Evolutionary conservation across 2,329 filamentous ascomycete genomes (phyloP).

Genomic region (Diplodia seriata): DNA sequence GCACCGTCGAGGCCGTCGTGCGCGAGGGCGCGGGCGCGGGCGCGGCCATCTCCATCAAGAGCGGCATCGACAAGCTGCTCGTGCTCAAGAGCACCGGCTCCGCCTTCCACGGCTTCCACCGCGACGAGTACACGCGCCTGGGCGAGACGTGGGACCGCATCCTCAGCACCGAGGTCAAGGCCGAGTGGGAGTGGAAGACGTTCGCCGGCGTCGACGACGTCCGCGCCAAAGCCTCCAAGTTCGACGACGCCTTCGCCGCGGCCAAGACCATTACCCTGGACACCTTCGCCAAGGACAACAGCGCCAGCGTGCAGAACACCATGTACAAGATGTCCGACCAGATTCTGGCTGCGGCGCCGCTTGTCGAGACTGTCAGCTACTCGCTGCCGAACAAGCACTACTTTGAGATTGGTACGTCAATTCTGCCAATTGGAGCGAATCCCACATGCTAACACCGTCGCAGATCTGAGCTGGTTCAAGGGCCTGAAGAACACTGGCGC

Average conservation of each 20-base stretch:
- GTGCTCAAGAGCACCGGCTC: conserved; percentile 97
- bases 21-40: conserved; percentile 70
- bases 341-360: conserved; percentile 78
- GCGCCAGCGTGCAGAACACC: conserved; percentile 91
- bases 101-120: conserved; percentile 91
- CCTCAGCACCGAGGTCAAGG: conserved; percentile 89
- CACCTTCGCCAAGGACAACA: conserved; percentile 88
- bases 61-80: conserved; percentile 79
- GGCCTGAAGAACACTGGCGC: conserved; percentile 92
- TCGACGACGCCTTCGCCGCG: conserved; percentile 78
- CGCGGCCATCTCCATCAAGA: conserved; percentile 76
- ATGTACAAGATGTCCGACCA: conserved; percentile 99
- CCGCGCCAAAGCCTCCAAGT: conserved; percentile 66
- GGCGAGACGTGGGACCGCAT: conserved; percentile 94
- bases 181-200: conserved; percentile 81
- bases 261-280: conserved; percentile 88
- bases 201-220: conserved; percentile 74
- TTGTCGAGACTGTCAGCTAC: conserved; percentile 78
- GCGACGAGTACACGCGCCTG: conserved; percentile 91
- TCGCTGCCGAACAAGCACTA: conserved; percentile 97
- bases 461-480: conserved; percentile 97
- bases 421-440: not conserved
- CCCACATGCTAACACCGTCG: conserved; percentile 37
- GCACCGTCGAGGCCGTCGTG: conserved; percentile 77
- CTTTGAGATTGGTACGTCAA: conserved; percentile 83